Conservation (phyloP, 1,284 basidiomycete species). For the Vanrija humicola region DNA sequence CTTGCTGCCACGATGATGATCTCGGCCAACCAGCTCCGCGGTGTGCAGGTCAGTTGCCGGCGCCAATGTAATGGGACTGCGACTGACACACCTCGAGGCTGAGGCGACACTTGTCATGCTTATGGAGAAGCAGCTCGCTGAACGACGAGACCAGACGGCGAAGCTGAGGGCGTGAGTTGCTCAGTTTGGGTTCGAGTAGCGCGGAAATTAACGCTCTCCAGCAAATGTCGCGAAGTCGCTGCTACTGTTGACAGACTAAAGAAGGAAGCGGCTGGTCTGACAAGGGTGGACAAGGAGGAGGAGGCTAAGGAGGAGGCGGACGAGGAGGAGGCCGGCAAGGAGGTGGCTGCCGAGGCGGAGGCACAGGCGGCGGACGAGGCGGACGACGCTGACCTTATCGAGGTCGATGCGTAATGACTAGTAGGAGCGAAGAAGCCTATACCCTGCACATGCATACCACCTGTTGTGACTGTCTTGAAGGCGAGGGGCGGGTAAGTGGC, state of each 20-base stretch:
- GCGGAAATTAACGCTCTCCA: too few relatives aligned
- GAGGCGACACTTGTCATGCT: constrained; percentile 44
- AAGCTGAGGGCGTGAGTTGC: constrained; percentile 27
- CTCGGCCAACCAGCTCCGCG: constrained; percentile 37
- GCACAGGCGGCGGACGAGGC: neutral
- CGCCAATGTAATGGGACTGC: neutral
- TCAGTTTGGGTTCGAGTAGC: too few relatives aligned
- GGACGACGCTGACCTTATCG: neutral
- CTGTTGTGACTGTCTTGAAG: neutral
- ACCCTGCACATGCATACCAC: constrained; percentile 22
- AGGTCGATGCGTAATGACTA: neutral
- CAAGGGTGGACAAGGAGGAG: neutral
- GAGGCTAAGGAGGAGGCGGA: neutral
- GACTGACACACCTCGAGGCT: constrained; percentile 19
- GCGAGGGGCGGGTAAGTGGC: too few relatives aligned
- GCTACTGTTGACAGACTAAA: constrained; percentile 13
- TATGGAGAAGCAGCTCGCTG: constrained; percentile 42
- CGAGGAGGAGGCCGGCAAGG: neutral
- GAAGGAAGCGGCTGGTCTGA: neutral
- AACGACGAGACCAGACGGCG: constrained; percentile 31
- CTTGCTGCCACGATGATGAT: constrained; percentile 46
- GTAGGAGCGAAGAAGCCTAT: neutral
- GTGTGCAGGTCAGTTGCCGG: constrained; percentile 25
- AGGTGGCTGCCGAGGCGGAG: neutral
- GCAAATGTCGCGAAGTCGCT: constrained; percentile 14